A percentile compares a stretch with the other conserved stretches of the same genome.
Evolutionary conservation across 495 filamentous ascomycete genomes (phyloP).

Genomic region (Hypomontagnella submonticulosa): DNA sequence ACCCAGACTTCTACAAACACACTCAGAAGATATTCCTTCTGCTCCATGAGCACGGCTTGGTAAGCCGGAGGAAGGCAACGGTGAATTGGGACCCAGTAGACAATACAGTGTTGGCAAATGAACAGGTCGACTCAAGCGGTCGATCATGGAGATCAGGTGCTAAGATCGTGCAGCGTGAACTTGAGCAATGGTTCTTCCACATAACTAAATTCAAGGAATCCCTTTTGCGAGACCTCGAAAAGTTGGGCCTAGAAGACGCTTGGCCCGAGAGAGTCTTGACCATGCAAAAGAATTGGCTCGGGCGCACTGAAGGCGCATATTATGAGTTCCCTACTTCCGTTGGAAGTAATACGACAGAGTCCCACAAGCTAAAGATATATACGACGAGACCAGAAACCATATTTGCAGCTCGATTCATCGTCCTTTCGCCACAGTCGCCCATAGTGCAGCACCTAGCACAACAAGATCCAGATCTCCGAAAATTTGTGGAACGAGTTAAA

Average conservation of each 20-base stretch:
- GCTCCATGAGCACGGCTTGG: slow-evolving; percentile 75
- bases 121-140: slow-evolving; percentile 87
- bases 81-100: slow-evolving; percentile 94
- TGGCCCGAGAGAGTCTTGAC: slow-evolving; percentile 86
- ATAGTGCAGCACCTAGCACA: slow-evolving; percentile 71
- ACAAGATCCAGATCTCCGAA: slow-evolving; percentile 66
- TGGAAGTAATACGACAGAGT: slow-evolving; percentile 54
- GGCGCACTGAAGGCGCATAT: slow-evolving; percentile 76
- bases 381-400: slow-evolving; percentile 88
- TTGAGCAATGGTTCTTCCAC: slow-evolving; percentile 91
- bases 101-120: slow-evolving; percentile 89
- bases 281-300: slow-evolving; percentile 92
- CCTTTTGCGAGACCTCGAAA: slow-evolving; percentile 77
- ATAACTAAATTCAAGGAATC: slow-evolving; percentile 81
- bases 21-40: slow-evolving; percentile 86
- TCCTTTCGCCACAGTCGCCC: slow-evolving; percentile 77
- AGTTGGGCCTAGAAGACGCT: slow-evolving; percentile 65
- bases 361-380: slow-evolving; percentile 68
- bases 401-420: slow-evolving; percentile 85
- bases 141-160: slow-evolving; percentile 89
- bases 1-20: slow-evolving; percentile 86
- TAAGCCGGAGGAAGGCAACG: slow-evolving; percentile 79
- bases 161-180: slow-evolving; percentile 78
- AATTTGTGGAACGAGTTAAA: slow-evolving; percentile 72
- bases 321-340: slow-evolving; percentile 69